Base-by-base conservation (phyloP, 768 basidiomycete species). In the Scleroderma citrinum region DNA sequence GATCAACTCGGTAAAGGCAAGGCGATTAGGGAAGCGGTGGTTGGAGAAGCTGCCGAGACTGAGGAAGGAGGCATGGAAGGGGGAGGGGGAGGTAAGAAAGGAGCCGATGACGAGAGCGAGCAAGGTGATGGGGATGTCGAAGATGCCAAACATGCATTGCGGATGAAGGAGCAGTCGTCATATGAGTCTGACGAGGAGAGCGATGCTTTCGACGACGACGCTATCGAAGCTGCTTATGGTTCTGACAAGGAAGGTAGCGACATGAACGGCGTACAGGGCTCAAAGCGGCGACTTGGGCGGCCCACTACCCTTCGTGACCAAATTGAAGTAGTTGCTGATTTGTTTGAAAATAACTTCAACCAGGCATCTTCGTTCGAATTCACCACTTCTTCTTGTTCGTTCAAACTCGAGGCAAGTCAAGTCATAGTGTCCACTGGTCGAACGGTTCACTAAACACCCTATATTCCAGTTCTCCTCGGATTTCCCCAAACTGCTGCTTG, bases 401-500 rank as follows among this genome's bases (percentile, higher is more conserved):
- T 98, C 63, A 80, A 84, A 50, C 77, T 99, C 14, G 83, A 92
- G 74, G 95, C 93, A 60, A 58, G 84, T 67, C 20, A 44, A 47
- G 19, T 46, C n/a, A n/a, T n/a, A n/a, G n/a, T n/a, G 26, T 29
- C 26, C 26, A 29, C 8, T 5, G 4, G 24, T 23, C 19, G 24
- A 19, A 12, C n/a, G 48, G 32, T 29, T 30, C 47, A 16, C 23
- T 6, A 2, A 13, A 5, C 41, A n/a, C 34, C 13, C n/a, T 13
- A 3, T 35, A 6, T 29, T 39, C n/a, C 52, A 98, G 92, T 94
- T 98, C 71, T 73, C 78, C 11, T 79, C 87, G 38, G 82, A 89
- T 58, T 85, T 92, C 64, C 93, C 93, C 11, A 98, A 98, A 68
- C 76, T 99, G 30, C 75, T 99, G 19, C 77, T 99, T 37, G 92